Conservation (phyloP, 2,329 filamentous ascomycete genomes). For the Harringtonia aguacate region DNA sequence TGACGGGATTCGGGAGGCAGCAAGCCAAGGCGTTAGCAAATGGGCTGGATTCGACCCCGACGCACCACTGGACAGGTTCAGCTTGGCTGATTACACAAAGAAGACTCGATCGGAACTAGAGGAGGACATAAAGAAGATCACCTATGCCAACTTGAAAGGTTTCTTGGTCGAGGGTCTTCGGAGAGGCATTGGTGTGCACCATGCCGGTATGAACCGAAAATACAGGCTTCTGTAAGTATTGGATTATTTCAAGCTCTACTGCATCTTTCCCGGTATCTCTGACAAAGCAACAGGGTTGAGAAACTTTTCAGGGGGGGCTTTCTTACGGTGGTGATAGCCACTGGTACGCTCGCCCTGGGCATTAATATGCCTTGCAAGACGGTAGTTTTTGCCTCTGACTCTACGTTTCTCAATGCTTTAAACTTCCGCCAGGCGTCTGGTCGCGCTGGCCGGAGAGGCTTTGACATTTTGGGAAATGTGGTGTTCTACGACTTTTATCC, state of each 20-base stretch:
- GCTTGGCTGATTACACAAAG: slow-evolving; percentile 54
- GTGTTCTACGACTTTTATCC: slow-evolving; percentile 59
- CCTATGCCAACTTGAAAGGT: slow-evolving; percentile 35
- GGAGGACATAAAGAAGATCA: slow-evolving; percentile 38
- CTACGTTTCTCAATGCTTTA: slow-evolving; percentile 59
- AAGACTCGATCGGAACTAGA: slow-evolving; percentile 48
- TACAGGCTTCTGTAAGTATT: slow-evolving; percentile 53
- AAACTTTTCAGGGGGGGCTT: slow-evolving; percentile 66
- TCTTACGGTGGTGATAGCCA: slow-evolving; percentile 60
- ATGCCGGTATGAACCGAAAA: slow-evolving; percentile 67
- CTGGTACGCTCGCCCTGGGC: slow-evolving; percentile 64
- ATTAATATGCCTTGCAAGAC: slow-evolving; percentile 82
- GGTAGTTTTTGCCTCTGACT: slow-evolving; percentile 66
- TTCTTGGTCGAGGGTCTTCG: slow-evolving; percentile 49
- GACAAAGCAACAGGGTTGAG: slow-evolving; percentile 39
- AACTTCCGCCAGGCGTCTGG: slow-evolving; percentile 70
- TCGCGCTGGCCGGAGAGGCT: slow-evolving; percentile 69
- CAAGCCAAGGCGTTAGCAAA: slow-evolving; percentile 39
- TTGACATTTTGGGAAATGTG: slow-evolving; percentile 71
- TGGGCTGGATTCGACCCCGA: slow-evolving; percentile 60
- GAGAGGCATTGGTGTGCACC: slow-evolving; percentile 66
- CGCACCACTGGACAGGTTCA: slow-evolving; percentile 50
- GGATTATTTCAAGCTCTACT: too few relatives aligned
- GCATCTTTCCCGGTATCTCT: slow-evolving; percentile 2
- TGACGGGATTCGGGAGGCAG: slow-evolving; percentile 46